Evolutionary conservation across 164 flowering plant genomes (phyloP), one percentile per base, ranked within the genome.

Genomic region (Umbellularia californica): DNA sequence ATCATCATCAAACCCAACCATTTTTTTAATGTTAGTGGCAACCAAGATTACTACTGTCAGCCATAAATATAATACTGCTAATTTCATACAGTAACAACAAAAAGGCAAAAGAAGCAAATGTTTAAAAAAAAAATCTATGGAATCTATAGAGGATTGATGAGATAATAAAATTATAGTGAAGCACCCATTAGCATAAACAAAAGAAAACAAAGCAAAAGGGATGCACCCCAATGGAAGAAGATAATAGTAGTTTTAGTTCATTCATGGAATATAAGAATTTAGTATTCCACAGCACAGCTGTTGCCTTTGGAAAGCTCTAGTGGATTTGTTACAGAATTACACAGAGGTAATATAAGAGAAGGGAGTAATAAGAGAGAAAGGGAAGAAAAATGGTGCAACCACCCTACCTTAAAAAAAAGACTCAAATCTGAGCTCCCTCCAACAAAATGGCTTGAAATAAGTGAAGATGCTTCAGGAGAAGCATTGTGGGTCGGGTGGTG

Each of bases 151-250:
- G 25, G 35, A 58, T 58, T 9, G 22, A 47, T 30, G n/a, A 13
- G 28, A 75, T 30, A 69, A 41, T 13, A 51, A 58, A 24, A 67
- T 52, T 41, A 72, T 22, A 70, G 79, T 80, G 77, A 77, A 74
- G 75, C 75, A 77, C 72, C 76, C 76, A 80, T 75, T 63, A 67
- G 23, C 73, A 80, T 50, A 66, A 69, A 70, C 9, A 78, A 52
- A 5, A 52, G 22, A 67, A 41, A 74, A 23, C 33, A 58, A 74
- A 69, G 52, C 60, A 71, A 77, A 70, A 41, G 72, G 75, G 25
- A 73, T 74, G 73, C n/a, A 35, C 73, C 50, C 70, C 24, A n/a
- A 62, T 50, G 70, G 35, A 72, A 51, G 77, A 68, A 52, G 72
- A 74, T 64, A 71, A 23, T 73, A 50, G n/a, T 74, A 74, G 64